These are phyloP conservation scores for Colletotrichum filicis DNA, from an alignment of 2,329 filamentous ascomycete species.

Conservation along the genomic window DNA sequence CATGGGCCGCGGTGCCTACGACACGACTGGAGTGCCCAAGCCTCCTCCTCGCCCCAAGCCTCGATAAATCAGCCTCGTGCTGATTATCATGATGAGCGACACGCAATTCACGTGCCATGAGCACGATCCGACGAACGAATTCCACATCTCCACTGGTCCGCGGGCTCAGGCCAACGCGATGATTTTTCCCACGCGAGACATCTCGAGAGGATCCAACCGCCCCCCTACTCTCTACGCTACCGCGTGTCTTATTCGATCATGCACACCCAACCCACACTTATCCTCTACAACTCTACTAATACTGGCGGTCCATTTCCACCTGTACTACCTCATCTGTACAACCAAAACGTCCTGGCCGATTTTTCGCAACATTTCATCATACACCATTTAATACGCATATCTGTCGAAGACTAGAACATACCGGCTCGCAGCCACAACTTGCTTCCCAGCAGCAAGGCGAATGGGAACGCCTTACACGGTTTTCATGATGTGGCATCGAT, in stretches of 20 bases:
- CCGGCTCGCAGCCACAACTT: constrained; percentile 50
- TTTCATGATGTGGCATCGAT: constrained; percentile 36
- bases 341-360: constrained; percentile 22
- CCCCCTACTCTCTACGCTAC: constrained; percentile 11
- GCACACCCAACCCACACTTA: constrained; percentile 15
- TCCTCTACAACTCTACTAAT: constrained; percentile 27
- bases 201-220: constrained; percentile 30
- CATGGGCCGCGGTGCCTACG: constrained; percentile 64
- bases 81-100: neutral
- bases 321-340: constrained; percentile 33
- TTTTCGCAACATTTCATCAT: constrained; percentile 33
- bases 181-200: constrained; percentile 32
- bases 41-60: constrained; percentile 56
- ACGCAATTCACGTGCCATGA: constrained; percentile 12
- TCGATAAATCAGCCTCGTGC: constrained; percentile 41
- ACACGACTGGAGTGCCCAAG: constrained; percentile 61
- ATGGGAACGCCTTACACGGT: constrained; percentile 33
- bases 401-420: constrained; percentile 46
- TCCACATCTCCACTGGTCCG: neutral
- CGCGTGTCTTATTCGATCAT: constrained; percentile 25
- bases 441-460: constrained; percentile 50
- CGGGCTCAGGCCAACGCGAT: constrained; percentile 35
- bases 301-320: constrained; percentile 25
- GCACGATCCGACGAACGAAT: constrained; percentile 17
- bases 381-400: constrained; percentile 49